phyloP scores from a whole-genome alignment of 768 basidiomycete species.

The Hebeloma cylindrosporum region DNA sequence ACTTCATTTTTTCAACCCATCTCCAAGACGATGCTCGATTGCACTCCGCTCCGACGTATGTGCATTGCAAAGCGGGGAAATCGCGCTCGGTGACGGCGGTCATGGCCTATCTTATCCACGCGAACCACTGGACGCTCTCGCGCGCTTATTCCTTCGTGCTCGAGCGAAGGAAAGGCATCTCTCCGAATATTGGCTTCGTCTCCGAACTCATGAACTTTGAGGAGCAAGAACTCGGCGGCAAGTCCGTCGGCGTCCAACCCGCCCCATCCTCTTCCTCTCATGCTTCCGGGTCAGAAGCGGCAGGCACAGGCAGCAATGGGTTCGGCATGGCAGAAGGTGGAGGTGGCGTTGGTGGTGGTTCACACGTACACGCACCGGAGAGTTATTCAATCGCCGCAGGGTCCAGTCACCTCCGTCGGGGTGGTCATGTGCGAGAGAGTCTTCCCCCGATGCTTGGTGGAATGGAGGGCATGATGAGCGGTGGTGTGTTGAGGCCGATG shows the following conservation, averaged over 20 bases:
- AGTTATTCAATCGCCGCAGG: conserved; percentile 38
- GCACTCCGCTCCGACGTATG: conserved; percentile 87
- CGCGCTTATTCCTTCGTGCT: conserved; percentile 90
- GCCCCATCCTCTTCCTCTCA: conserved; percentile 16
- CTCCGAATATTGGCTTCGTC: conserved; percentile 97
- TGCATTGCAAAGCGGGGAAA: conserved; percentile 96
- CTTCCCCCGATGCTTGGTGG: conserved; percentile 59
- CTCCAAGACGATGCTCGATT: conserved; percentile 83
- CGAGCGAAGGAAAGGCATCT: conserved; percentile 91
- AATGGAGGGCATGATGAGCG: conserved; percentile 26
- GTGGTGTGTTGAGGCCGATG: conserved; percentile 32
- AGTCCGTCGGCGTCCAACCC: conserved; percentile 66
- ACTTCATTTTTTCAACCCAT: background rate
- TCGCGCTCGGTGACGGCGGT: conserved; percentile 95
- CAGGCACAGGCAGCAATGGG: too few relatives aligned
- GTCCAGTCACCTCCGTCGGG: conserved; percentile 42
- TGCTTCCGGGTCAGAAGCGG: conserved; percentile 14
- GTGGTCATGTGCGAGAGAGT: conserved; percentile 74
- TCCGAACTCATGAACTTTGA: conserved; percentile 97
- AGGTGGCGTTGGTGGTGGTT: too few relatives aligned
- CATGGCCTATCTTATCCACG: conserved; percentile 96
- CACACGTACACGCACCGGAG: too few relatives aligned
- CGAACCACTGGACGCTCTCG: conserved; percentile 94
- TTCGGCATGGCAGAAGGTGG: too few relatives aligned
- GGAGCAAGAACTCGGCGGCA: conserved; percentile 81